Evolutionary conservation across 768 basidiomycete genomes (phyloP), one percentile per base, ranked within the genome.

Genomic region (Boletus coccyginus): DNA sequence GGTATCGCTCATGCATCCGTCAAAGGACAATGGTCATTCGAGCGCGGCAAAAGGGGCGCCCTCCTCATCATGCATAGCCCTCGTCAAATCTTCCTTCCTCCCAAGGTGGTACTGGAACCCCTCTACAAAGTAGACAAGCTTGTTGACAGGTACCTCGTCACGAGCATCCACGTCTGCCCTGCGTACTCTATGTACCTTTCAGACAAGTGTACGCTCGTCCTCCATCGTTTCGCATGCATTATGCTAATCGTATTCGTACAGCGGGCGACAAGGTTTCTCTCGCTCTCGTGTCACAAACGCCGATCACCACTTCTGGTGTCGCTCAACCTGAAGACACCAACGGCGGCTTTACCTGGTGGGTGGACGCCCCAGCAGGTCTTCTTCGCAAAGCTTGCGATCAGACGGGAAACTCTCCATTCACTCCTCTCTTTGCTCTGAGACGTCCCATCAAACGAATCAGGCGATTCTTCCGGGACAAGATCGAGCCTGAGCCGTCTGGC

Each of bases 131-230:
- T 71, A 7, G 63, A 60, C 21, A 61, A 55, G 13, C 62, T 75
- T 21, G 52, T 63, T 10, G 53, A 70, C 50, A 75, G 69, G 45
- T 57, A 36, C 32, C 62, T 75, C 38, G 72, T 75, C 43, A 76
- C 73, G 0, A 66, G 58, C 38, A 59, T 65, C 11, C 53, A 72
- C 27, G 47, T 64, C 0, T 75, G 73, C 35, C 62, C 66, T 14
- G 74, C 72, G 0, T 66, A 66, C 46, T 66, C 65, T n/a, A 66
- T 74, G 64, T 76, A 70, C 36, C 55, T 70, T 19, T 70, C 70
- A 12, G 59, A 70, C 44, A 68, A 62, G 45, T 53, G 63, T 70
- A 53, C 14, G 57, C 0, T 19, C 6, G 3, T 17, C 3, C 35
- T 2, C 1, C 5, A 14, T 17, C 24, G 2, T 17, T 7, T 19